Evolutionary conservation across 1,139 yeast genomes (phyloP), one percentile per base, ranked within the genome.

Genomic region (Keqinozyma sinolaborantium): DNA sequence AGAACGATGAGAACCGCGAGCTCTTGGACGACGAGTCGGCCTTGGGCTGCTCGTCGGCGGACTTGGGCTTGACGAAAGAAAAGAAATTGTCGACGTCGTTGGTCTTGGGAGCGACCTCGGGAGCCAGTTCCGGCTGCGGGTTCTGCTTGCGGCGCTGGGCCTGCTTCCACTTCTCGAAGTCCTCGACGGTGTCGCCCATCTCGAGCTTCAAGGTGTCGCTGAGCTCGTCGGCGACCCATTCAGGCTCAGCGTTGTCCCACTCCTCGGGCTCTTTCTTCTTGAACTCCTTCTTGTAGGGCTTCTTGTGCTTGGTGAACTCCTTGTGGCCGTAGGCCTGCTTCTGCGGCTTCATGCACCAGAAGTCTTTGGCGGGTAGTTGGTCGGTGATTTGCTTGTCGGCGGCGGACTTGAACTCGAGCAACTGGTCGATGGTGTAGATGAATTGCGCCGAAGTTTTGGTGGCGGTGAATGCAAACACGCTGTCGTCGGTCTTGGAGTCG

Each of bases 101-200:
- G 11, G 67, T 65, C 18, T 60, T 54, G 24, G 35, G 41, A 12
- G 28, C 28, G 5, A 25, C 31, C 33, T 47, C 53, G 3, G 53
- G 51, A 5, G 39, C 35, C 4, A 36, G 26, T 24, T 30, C 36
- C 7, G 31, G 30, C n/a, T 28, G 45, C 23, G 44, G 26, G 15
- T 53, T 54, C 28, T 79, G 78, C 75, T 47, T 69, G 69, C 30
- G 71, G 64, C 53, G 45, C 33, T 44, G 48, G 14, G 46, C 33
- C 30, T 43, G 45, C 28, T 79, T 81, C 86, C 88, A 80, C 42
- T 69, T 66, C 50, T 81, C 88, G 48, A 83, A 83, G 46, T 82
- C 92, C 33, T 77, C 79, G 14, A 78, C 81, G 2, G 84, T 71
- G 38, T 73, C 77, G 12, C 79, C 79, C 62, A 72, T 69, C 33